A percentile compares a stretch with the other conserved stretches of the same genome.
phyloP scores from a whole-genome alignment of 331 rosid species.

The Pyracantha coccinea region DNA sequence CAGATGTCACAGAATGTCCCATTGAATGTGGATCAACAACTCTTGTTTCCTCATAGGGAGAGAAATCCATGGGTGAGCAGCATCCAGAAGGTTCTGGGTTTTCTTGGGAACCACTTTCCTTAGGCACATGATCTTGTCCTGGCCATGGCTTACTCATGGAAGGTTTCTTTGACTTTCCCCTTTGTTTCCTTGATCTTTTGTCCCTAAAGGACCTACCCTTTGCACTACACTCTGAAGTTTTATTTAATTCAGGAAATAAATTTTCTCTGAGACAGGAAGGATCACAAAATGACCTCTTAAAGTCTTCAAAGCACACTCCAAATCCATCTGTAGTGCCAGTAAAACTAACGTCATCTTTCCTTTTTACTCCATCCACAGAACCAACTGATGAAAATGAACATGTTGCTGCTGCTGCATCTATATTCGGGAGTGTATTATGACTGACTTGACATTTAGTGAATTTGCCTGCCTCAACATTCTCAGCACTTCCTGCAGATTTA shows the following conservation, averaged over 20 bases:
- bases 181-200: slow-evolving; percentile 41
- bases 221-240: slow-evolving; percentile 13
- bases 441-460: slow-evolving; percentile 20
- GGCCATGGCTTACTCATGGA: slow-evolving; percentile 35
- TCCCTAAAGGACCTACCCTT: slow-evolving; percentile 47
- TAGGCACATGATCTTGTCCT: slow-evolving; percentile 26
- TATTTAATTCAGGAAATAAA: slow-evolving; percentile 44
- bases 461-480: slow-evolving; percentile 22
- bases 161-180: slow-evolving; percentile 42
- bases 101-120: slow-evolving; percentile 34
- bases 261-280: slow-evolving; percentile 59
- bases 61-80: slow-evolving; percentile 86
- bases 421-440: slow-evolving; percentile 21
- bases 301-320: slow-evolving; percentile 30
- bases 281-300: slow-evolving; percentile 53
- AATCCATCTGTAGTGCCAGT: slow-evolving; percentile 31
- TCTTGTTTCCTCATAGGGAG: slow-evolving; percentile 63
- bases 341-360: slow-evolving; percentile 14
- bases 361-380: slow-evolving; percentile 15
- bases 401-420: slow-evolving; percentile 24
- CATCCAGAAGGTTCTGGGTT: slow-evolving; percentile 48
- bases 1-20: slow-evolving; percentile 21
- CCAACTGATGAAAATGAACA: slow-evolving; percentile 35
- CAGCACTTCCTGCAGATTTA: slow-evolving; percentile 18
- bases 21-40: slow-evolving; percentile 30